These are phyloP conservation scores for Penicillium lividum DNA, from an alignment of 495 filamentous ascomycete genomes.

Conservation along the genomic window DNA sequence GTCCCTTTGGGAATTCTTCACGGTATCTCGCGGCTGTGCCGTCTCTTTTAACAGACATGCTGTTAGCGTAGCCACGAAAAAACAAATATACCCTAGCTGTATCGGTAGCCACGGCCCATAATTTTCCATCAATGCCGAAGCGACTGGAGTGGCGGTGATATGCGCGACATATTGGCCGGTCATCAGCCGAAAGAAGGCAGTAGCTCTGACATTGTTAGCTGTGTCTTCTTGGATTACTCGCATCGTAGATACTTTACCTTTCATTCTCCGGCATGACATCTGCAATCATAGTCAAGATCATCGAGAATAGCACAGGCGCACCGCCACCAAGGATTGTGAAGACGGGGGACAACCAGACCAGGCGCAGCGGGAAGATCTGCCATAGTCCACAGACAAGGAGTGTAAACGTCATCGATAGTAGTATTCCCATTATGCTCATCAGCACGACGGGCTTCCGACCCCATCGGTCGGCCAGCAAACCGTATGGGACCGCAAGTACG, in stretches of 20 bases:
- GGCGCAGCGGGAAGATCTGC: neutral
- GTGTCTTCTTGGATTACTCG: too few relatives aligned
- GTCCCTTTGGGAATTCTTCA: too few relatives aligned
- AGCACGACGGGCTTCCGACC: neutral
- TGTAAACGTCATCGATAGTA: neutral
- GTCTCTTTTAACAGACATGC: too few relatives aligned
- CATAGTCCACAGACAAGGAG: neutral
- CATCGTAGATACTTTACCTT: neutral
- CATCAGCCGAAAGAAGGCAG: too few relatives aligned
- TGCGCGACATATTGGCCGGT: too few relatives aligned
- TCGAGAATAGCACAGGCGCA: neutral
- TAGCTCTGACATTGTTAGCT: too few relatives aligned
- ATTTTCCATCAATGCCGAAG: too few relatives aligned
- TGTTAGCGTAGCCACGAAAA: too few relatives aligned
- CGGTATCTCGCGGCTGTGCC: too few relatives aligned
- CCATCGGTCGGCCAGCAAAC: neutral
- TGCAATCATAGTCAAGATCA: neutral
- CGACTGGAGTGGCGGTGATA: too few relatives aligned
- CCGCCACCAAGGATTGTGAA: neutral
- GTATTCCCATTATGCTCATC: neutral
- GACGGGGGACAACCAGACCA: neutral
- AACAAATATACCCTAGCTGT: too few relatives aligned
- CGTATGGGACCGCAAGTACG: neutral
- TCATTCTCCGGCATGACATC: neutral
- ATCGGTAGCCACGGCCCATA: conserved; percentile 1